Evolutionary conservation across 2,329 filamentous ascomycete species (phyloP), one percentile per base, ranked within the genome.

Genomic region (Chrysosporium queenslandicum): DNA sequence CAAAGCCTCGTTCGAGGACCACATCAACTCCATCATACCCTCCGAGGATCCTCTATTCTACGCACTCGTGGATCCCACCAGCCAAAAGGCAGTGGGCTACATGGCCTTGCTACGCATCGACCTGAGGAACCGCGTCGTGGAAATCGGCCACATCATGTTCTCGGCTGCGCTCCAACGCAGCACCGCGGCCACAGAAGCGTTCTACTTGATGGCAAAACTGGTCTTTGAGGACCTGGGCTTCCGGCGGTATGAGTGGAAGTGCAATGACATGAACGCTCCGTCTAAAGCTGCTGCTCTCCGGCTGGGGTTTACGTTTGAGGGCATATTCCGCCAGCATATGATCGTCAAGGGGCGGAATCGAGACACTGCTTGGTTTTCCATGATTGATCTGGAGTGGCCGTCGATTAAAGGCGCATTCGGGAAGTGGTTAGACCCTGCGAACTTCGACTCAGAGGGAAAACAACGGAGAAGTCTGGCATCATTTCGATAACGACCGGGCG

Each of bases 201-300:
- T 78, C 55, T 82, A 77, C 55, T 66, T 84, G 1, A 62, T 82
- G n/a, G 70, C 78, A 40, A 67, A 68, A 34, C 69, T 79, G 51
- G 73, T 73, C 0, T 78, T 84, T 57, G 74, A 77, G 2, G 69
- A 72, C 1, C 61, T 83, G 20, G 71, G 75, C 0, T 81, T 79
- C 60, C 63, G 74, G 2, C 69, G 81, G 6, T 73, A 82, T 3
- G 80, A 83, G 62, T 85, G 82, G 81, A 85, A 84, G 59, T 80
- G 78, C 50, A 74, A 84, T 60, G 58, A 70, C 14, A 65, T 80
- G 9, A 85, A 85, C 60, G 67, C 58, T 32, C 68, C 74, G 0
- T 81, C 78, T 41, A 66, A 71, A 12, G 66, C 72, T 3, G 80
- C 81, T 0, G 82, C 81, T 0, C 53, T 66, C 57, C 67, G 82